Percentiles rank a stretch among this genome's conserved stretches.
Conservation (phyloP, 2,329 filamentous ascomycete species). For the Arthrinium phaeospermum region DNA sequence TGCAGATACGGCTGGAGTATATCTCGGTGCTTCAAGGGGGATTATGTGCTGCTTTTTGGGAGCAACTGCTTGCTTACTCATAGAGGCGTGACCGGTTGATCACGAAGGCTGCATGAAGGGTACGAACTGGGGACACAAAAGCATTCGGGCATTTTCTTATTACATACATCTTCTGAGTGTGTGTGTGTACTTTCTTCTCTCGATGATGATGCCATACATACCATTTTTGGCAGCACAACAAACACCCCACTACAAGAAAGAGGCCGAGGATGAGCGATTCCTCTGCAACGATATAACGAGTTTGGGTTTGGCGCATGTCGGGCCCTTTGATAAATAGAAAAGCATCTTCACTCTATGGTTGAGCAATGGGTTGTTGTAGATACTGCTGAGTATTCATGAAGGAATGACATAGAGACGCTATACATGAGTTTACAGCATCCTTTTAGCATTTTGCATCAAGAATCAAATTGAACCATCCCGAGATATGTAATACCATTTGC, state of each 20-base stretch:
- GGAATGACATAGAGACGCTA: neutral
- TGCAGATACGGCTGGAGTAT: slow-evolving; percentile 14
- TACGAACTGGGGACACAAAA: neutral
- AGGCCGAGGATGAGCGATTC: neutral
- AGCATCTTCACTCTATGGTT: slow-evolving; percentile 9
- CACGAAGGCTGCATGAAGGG: slow-evolving; percentile 14
- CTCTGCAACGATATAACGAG: neutral
- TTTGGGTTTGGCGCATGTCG: neutral
- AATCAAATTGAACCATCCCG: too few relatives aligned
- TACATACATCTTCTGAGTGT: neutral
- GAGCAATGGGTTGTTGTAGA: neutral
- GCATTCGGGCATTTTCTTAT: slow-evolving; percentile 11
- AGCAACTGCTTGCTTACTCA: slow-evolving; percentile 3
- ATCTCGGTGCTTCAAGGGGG: neutral
- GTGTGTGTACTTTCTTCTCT: neutral
- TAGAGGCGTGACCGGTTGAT: slow-evolving; percentile 15
- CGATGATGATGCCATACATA: neutral
- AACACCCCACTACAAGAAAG: neutral
- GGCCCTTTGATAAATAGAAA: slow-evolving; percentile 7
- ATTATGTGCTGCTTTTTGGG: slow-evolving; percentile 4
- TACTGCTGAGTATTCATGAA: neutral
- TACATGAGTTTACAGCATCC: neutral
- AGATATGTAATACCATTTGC: neutral
- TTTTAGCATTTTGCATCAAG: neutral
- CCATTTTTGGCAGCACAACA: neutral